These are phyloP conservation scores for Phytophthora rubi DNA, from an alignment of 352 stramenopile genomes.

Conservation along the genomic window DNA sequence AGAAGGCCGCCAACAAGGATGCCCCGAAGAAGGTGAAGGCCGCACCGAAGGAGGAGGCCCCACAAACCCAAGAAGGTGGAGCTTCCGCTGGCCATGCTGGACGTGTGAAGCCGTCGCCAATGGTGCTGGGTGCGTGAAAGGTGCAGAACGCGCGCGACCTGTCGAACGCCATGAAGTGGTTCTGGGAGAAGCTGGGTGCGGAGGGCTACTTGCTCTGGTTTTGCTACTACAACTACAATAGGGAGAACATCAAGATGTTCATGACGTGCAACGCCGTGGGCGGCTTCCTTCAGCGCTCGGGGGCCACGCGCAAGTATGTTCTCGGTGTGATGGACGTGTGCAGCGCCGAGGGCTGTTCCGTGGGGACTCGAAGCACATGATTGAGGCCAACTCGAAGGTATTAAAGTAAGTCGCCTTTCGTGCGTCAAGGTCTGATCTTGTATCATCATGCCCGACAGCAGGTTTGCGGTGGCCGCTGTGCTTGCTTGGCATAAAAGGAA, in stretches of 20 bases:
- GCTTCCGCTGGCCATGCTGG: constrained; percentile 89
- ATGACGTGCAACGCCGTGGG: constrained; percentile 93
- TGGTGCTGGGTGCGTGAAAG: constrained; percentile 93
- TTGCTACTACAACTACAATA: constrained; percentile 94
- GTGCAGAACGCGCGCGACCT: constrained; percentile 85
- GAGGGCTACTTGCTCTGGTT: constrained; percentile 93
- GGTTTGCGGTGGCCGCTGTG: too few relatives aligned
- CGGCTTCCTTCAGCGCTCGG: constrained; percentile 92
- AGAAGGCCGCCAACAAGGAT: constrained; percentile 42
- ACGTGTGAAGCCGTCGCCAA: constrained; percentile 78
- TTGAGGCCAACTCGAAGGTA: constrained; percentile 92
- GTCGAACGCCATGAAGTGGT: constrained; percentile 90
- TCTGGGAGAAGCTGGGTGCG: constrained; percentile 88
- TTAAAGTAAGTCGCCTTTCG: constrained; percentile 90
- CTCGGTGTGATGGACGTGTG: constrained; percentile 90
- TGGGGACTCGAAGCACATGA: constrained; percentile 87
- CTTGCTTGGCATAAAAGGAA: too few relatives aligned
- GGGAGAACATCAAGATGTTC: constrained; percentile 93
- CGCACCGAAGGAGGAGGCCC: constrained; percentile 46
- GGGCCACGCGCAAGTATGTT: constrained; percentile 92
- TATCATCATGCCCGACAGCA: neutral
- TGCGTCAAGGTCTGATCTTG: constrained; percentile 12
- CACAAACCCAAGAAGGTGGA: constrained; percentile 80
- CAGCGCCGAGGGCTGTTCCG: constrained; percentile 86
- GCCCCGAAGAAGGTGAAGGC: constrained; percentile 55